Evolutionary conservation across 1,139 yeast species (phyloP).

Genomic region (Candida gigantensis): DNA sequence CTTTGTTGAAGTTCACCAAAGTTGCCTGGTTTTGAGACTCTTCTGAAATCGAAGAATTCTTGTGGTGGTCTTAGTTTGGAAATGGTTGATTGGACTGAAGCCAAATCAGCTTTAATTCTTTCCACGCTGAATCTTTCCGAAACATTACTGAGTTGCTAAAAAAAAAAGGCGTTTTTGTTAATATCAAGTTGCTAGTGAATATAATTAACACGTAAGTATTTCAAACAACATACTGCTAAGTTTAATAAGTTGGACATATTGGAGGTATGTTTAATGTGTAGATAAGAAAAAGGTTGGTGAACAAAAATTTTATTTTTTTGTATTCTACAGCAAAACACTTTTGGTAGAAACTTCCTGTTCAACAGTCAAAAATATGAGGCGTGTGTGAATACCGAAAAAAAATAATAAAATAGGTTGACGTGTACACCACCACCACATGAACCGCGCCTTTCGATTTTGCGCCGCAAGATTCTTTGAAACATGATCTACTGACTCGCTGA

Average conservation of each 20-base stretch:
- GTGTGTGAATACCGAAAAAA: too few relatives aligned
- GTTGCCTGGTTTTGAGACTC: conserved; percentile 86
- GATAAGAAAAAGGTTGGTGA: neutral
- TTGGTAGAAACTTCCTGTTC: too few relatives aligned
- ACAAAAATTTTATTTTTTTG: conserved; percentile 2
- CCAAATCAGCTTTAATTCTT: conserved; percentile 43
- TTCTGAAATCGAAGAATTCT: conserved; percentile 89
- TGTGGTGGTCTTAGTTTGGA: conserved; percentile 84
- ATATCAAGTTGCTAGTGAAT: conserved; percentile 5
- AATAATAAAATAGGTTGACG: too few relatives aligned
- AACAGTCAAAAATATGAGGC: neutral
- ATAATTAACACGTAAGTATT: neutral
- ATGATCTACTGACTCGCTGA: too few relatives aligned
- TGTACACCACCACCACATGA: too few relatives aligned
- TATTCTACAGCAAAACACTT: neutral
- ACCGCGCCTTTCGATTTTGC: too few relatives aligned
- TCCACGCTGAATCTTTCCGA: conserved; percentile 55
- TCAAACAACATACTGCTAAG: conserved; percentile 12
- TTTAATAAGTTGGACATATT: conserved; percentile 12
- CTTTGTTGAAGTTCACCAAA: conserved; percentile 89
- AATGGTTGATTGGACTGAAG: conserved; percentile 57
- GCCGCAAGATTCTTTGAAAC: too few relatives aligned
- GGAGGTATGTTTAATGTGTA: neutral
- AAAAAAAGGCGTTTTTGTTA: conserved; percentile 7
- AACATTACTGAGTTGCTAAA: conserved; percentile 20